Evolutionary conservation across 148 eudicot species (phyloP), one percentile per base, ranked within the genome.

Genomic region (Heliosperma pusillum): DNA sequence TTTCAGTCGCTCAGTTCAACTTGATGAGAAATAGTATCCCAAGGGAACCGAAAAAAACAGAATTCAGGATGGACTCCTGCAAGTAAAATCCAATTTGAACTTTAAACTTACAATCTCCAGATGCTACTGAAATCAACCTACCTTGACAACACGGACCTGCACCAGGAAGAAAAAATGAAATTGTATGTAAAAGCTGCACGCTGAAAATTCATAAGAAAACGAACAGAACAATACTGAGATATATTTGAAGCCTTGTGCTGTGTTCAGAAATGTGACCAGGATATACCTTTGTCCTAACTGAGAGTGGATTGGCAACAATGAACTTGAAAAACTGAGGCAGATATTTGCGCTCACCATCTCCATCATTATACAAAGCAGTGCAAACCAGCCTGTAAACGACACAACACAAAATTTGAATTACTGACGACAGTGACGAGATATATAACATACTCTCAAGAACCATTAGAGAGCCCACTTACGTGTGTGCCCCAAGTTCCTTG

Each of bases 81-180:
- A 44, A 21, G 55, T 63, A 52, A 30, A 19, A 50, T 27, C 55
- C 7, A 17, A 47, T 21, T 13, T n/a, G 66, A 9, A 63, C 10
- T 57, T 62, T 70, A 63, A 75, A 86, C 87, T 81, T 81, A 77
- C 83, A 69, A 69, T 69, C 73, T 44, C 71, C 72, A 76, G 75
- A 76, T 30, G 69, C 70, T 66, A 75, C 83, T 67, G 84, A 80
- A 70, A 64, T 50, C 72, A 75, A 85, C 98, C 75, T 85, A 95
- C 99, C 99, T 95, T 92, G 70, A 95, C 94, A 83, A 72, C 76
- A 40, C 99, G 99, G 79, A 95, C 97, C 98, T 95, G 98, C 92
- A 85, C 36, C 81, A 60, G 59, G 70, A 29, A 82, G 74, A 53
- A 22, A 0, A 22, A 47, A 50, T 12, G 55, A 17, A 33, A 22